Evolutionary conservation across 768 basidiomycete genomes (phyloP), one percentile per base, ranked within the genome.

Genomic region (Lentinula detonsa): DNA sequence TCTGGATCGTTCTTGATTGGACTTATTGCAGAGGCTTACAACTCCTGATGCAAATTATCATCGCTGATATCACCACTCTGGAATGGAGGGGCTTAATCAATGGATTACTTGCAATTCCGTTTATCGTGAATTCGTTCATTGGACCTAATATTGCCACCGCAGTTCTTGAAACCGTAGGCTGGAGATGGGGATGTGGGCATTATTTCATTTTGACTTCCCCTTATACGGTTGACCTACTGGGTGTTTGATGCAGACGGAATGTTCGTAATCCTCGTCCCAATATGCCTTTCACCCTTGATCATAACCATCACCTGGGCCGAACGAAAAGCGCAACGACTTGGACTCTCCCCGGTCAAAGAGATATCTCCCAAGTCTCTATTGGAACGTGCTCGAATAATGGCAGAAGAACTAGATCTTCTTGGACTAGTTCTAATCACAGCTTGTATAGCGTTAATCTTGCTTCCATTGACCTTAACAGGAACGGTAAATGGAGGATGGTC

Each of bases 141-240:
- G 85, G 85, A n/a, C 74, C 82, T n/a, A 85, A 84, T 65, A 79
- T 88, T 52, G 76, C 83, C n/a, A 67, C 82, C 6, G 72, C 73
- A 62, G 73, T 81, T 39, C 59, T 80, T 45, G 63, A 66, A 11
- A 66, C 70, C 31, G 71, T 74, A 23, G 81, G 82, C 6, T 88
- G 87, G 87, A 71, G 87, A 69, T 87, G 87, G 87, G 87, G 87
- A 35, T 88, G 84, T 84, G 67, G 50, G 84, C 80, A 53, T 62
- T 53, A 9, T 43, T 15, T 16, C 42, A 21, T 46, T 45, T 37
- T 8, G 34, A 53, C 23, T 23, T 31, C 28, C 15, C n/a, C 21
- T 21, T 62, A 46, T 15, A 23, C 23, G 21, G 21, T 28, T 46
- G 49, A 33, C 11, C 50, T 49, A 28, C 40, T 31, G 23, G 46